Base-by-base conservation (phyloP, 495 filamentous ascomycete genomes). In the Baudoinia panamericana region DNA sequence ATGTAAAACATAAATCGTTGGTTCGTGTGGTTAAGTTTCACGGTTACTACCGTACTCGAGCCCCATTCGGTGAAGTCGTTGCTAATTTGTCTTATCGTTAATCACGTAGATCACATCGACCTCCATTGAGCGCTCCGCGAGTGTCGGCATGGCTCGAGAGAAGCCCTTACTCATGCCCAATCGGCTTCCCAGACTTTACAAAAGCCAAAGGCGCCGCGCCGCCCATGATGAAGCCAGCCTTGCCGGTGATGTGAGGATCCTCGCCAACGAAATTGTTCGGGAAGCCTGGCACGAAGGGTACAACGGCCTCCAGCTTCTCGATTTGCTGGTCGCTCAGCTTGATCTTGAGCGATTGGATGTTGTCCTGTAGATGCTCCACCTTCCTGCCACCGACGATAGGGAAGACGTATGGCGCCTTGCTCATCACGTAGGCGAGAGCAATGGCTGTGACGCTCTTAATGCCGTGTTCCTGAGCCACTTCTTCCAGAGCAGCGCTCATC, bases 351-450 rank as follows among this genome's bases (percentile, higher is more conserved):
- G 54, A 43, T 34, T 61, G 31, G 30, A 64, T 60, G 39, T 77
- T 83, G 42, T 61, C 69, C 57, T 77, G 73, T 4, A 86, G 53
- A 51, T 84, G 74, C 51, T 75, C 70, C 33, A 80, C 53, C 54
- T 74, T 82, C 8, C 75, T 57, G 2, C 73, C 73, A 11, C 81
- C 81, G 17, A 84, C 66, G 38, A 87, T 75, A 7, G 81, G 81
- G 57, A 84, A 86, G 18, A 83, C 78, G 47, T 84, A 78, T 0
- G 80, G 75, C 10, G 76, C 63, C 58, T 85, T 85, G 55, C 71
- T 66, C 56, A 76, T 69, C 12, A 85, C 73, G 56, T 85, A 86
- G 0, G 82, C 81, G 37, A 85, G 56, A 7, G 82, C 82, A 32
- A 84, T 45, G 12, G 41, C 34, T 13, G 59, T 59, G 10, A 56